Evolutionary conservation across 1,284 basidiomycete species (phyloP).

Genomic region (Taiwanofungus camphoratus): DNA sequence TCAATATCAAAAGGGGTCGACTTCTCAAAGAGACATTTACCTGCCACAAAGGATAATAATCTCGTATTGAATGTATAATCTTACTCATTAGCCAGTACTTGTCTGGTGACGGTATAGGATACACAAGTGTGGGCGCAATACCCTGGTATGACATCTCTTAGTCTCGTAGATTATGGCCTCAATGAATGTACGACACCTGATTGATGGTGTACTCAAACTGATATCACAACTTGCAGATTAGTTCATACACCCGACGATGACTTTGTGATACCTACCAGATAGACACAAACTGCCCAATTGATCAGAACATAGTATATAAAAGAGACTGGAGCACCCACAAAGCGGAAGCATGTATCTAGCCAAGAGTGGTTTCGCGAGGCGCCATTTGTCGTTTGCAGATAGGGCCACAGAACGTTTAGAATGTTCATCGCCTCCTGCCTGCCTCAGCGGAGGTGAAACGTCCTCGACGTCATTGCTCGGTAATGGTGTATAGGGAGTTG

Average conservation of each 20-base stretch:
- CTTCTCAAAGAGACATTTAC: constrained; percentile 36
- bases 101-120: constrained; percentile 70
- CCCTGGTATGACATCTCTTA: constrained; percentile 41
- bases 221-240: constrained; percentile 4
- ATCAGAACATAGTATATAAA: constrained; percentile 2
- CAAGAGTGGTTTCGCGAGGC: constrained; percentile 68
- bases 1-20: too few species aligned
- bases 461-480: constrained; percentile 34
- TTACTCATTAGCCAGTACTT: constrained; percentile 59
- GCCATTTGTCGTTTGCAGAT: constrained; percentile 67
- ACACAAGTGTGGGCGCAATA: constrained; percentile 86
- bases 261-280: constrained; percentile 46
- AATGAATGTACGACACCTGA: constrained; percentile 43
- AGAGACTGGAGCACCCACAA: constrained; percentile 43
- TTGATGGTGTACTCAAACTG: constrained; percentile 93
- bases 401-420: constrained; percentile 40
- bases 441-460: background rate
- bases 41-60: constrained; percentile 96
- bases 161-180: background rate
- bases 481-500: constrained; percentile 49
- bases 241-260: background rate
- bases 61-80: constrained; percentile 81
- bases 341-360: constrained; percentile 76
- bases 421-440: constrained; percentile 1
- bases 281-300: constrained; percentile 60